Percentiles rank a stretch among this genome's conserved stretches.
Conservation (phyloP, 106 monocot genomes). For the Agapanthus africanus region DNA sequence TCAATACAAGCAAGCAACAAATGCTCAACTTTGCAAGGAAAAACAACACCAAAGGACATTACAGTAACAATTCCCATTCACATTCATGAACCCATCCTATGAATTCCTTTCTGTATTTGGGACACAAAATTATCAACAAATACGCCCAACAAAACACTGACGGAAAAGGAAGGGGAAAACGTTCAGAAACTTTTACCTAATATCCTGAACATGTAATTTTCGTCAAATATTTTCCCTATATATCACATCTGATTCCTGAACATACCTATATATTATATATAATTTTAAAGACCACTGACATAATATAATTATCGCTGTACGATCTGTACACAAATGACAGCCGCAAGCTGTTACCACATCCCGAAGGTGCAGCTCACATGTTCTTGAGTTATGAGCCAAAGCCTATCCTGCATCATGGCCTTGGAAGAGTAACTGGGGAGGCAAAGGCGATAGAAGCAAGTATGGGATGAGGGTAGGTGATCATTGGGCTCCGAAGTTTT, state of each 20-base stretch:
- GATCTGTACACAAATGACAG: constrained; percentile 9
- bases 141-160: neutral
- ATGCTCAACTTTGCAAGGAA: too few relatives aligned
- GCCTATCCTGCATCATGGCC: constrained; percentile 31
- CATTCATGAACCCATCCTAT: too few relatives aligned
- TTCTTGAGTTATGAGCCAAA: constrained; percentile 65
- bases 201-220: neutral
- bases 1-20: too few relatives aligned
- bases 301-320: neutral
- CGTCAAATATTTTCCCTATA: neutral
- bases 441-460: constrained; percentile 70
- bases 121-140: neutral
- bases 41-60: too few relatives aligned
- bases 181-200: neutral
- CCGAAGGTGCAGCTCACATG: constrained; percentile 78
- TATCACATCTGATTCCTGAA: neutral
- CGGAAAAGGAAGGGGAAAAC: neutral
- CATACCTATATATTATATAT: neutral
- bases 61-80: too few relatives aligned
- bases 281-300: neutral
- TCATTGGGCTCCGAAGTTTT: constrained; percentile 34
- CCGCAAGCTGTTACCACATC: constrained; percentile 25
- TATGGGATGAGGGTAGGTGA: constrained; percentile 71
- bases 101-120: neutral
- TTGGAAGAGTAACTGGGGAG: constrained; percentile 56